Percentiles rank a stretch among this genome's conserved stretches.
These are phyloP conservation scores for Akanthomyces muscarius DNA, from an alignment of 2,329 filamentous ascomycete genomes.

Conservation along the genomic window DNA sequence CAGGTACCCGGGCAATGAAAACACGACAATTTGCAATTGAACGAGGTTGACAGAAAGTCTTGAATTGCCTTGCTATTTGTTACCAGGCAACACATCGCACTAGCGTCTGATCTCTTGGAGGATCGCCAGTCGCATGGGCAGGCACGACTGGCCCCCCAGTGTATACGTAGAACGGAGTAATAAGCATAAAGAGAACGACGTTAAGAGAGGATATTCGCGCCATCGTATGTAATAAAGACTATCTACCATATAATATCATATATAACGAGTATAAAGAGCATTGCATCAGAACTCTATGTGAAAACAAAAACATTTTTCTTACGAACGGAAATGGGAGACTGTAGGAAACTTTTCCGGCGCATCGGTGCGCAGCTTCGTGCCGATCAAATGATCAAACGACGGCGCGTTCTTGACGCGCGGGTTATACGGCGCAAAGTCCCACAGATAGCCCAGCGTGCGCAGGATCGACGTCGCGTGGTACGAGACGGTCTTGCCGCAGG, in stretches of 20 bases:
- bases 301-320: background rate
- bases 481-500: slow-evolving; percentile 30
- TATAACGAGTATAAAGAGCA: background rate
- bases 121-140: background rate
- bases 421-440: slow-evolving; percentile 36
- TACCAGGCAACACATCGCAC: background rate
- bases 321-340: slow-evolving; percentile 12
- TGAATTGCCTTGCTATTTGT: no score
- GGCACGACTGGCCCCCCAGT: background rate
- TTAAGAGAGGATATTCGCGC: background rate
- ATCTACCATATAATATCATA: background rate
- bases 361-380: slow-evolving; percentile 2
- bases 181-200: background rate
- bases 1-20: background rate
- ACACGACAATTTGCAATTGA: background rate
- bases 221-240: no score
- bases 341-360: slow-evolving; percentile 11
- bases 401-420: slow-evolving; percentile 35
- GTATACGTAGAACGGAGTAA: background rate
- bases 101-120: background rate
- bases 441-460: slow-evolving; percentile 39
- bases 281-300: no score
- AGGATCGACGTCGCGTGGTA: slow-evolving; percentile 44
- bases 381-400: slow-evolving; percentile 29
- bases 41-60: background rate